Evolutionary conservation across 768 basidiomycete species (phyloP).

Genomic region (Termitomyces sp.): DNA sequence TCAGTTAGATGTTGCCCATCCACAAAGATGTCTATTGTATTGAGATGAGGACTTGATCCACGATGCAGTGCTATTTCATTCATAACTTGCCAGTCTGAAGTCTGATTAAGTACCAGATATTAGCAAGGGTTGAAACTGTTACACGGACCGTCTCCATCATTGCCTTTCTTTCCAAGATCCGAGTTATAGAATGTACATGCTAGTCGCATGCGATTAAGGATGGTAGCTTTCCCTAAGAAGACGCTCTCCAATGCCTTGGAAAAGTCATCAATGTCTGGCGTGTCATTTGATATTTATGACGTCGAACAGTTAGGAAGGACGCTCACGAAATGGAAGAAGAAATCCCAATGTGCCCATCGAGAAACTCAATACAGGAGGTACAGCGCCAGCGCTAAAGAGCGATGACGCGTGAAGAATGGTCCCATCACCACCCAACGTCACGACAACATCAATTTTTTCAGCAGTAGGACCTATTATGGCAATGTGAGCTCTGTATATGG

Average conservation of each 20-base stretch:
- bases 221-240: conserved; percentile 73
- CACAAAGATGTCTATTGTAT: conserved; percentile 90
- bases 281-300: not conserved
- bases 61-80: conserved; percentile 94
- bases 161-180: conserved; percentile 51
- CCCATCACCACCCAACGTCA: conserved; percentile 93
- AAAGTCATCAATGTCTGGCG: conserved; percentile 83
- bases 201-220: conserved; percentile 87
- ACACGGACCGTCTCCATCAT: conserved; percentile 56
- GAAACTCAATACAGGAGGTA: conserved; percentile 89
- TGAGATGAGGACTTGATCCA: conserved; percentile 87
- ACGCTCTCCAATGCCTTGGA: conserved; percentile 77
- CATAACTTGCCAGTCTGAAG: conserved; percentile 93
- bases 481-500: not conserved
- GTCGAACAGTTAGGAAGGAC: not conserved
- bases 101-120: conserved; percentile 5
- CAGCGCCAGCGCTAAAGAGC: conserved; percentile 84
- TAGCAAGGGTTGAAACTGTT: not conserved
- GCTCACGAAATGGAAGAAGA: conserved; percentile 88
- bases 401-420: conserved; percentile 93
- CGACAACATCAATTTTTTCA: conserved; percentile 76
- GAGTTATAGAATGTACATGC: conserved; percentile 74
- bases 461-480: conserved; percentile 46
- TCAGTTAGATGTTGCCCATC: conserved; percentile 95
- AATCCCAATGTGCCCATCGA: conserved; percentile 94